phyloP scores from a whole-genome alignment of 345 rosid species.

The Zanthoxylum bungeanum region DNA sequence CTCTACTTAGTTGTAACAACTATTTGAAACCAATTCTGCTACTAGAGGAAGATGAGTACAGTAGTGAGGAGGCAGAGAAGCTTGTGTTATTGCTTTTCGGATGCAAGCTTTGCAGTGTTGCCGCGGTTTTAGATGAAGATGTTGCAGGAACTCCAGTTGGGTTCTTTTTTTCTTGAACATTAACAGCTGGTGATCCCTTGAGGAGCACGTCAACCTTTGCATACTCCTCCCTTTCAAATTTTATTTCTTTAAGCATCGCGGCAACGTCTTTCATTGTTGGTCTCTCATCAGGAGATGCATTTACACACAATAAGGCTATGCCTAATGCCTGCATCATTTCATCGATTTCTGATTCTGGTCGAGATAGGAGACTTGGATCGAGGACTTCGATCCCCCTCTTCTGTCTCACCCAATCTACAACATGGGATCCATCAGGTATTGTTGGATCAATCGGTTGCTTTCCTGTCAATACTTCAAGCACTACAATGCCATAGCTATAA shows the following conservation, averaged over 20 bases:
- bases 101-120: conserved; percentile 23
- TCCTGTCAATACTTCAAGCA: conserved; percentile 83
- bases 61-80: conserved; percentile 83
- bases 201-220: conserved; percentile 72
- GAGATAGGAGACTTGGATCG: conserved; percentile 47
- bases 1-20: conserved; percentile 17
- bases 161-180: conserved; percentile 26
- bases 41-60: conserved; percentile 57
- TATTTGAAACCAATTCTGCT: conserved; percentile 32
- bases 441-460: conserved; percentile 94
- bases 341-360: conserved; percentile 57
- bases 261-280: conserved; percentile 94
- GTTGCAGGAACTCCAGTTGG: conserved; percentile 27
- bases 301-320: conserved; percentile 69
- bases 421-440: conserved; percentile 75
- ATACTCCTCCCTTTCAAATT: conserved; percentile 74
- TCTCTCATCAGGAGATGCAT: conserved; percentile 68
- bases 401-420: conserved; percentile 86
- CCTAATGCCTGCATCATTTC: conserved; percentile 91
- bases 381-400: conserved; percentile 67
- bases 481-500: conserved; percentile 89
- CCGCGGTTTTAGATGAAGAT: conserved; percentile 50
- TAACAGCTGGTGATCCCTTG: conserved; percentile 56
- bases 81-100: conserved; percentile 67
- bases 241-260: conserved; percentile 94